phyloP scores from a whole-genome alignment of 2,329 filamentous ascomycete genomes.

The Aspergillus fumigatiaffinis region DNA sequence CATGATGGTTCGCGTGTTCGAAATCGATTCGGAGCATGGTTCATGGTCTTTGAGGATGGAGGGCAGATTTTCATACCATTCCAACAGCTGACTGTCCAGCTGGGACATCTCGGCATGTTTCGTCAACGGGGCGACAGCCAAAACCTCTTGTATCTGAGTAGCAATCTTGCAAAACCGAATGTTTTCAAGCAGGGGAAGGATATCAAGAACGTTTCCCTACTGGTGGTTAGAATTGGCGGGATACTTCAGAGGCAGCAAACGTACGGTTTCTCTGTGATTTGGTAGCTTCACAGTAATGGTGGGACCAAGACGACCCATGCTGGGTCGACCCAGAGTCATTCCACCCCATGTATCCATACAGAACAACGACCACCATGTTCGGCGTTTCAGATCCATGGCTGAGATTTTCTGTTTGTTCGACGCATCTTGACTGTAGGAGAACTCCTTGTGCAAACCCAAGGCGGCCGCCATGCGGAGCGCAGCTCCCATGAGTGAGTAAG shows the following conservation, averaged over 20 bases:
- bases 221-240: conserved; percentile 21
- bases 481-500: conserved; percentile 67
- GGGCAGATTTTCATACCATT: conserved; percentile 69
- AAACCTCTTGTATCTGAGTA: conserved; percentile 70
- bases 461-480: conserved; percentile 71
- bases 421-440: conserved; percentile 42
- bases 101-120: conserved; percentile 62
- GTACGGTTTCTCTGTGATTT: conserved; percentile 45
- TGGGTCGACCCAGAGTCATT: conserved; percentile 66
- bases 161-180: conserved; percentile 77
- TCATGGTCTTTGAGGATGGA: conserved; percentile 62
- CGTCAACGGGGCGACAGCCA: conserved; percentile 66
- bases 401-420: conserved; percentile 45
- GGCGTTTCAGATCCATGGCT: conserved; percentile 58
- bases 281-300: conserved; percentile 65
- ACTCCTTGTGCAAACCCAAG: conserved; percentile 67
- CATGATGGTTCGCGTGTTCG: conserved; percentile 69
- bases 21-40: conserved; percentile 66
- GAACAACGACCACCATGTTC: conserved; percentile 73
- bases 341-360: conserved; percentile 71
- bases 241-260: conserved; percentile 28
- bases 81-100: conserved; percentile 64
- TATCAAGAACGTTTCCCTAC: conserved; percentile 58
- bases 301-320: conserved; percentile 63
- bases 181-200: conserved; percentile 70